Evolutionary conservation across 192 early-diverging fungal species (phyloP).

Genomic region (Dissophora ornata): DNA sequence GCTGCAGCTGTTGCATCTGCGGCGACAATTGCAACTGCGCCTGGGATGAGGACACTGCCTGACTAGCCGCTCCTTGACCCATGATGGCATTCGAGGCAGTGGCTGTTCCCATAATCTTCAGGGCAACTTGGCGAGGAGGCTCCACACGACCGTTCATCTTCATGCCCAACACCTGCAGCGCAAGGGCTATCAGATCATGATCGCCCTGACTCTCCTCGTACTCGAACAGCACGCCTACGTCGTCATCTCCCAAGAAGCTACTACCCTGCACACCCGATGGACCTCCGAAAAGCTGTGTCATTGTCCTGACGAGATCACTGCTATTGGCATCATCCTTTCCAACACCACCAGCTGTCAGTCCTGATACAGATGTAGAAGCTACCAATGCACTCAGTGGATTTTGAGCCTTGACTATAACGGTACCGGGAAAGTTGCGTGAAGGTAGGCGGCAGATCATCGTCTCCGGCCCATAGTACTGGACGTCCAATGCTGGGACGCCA

Average conservation of each 20-base stretch:
- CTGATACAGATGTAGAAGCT: conserved; percentile 8
- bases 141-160: conserved; percentile 72
- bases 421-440: conserved; percentile 69
- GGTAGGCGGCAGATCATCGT: conserved; percentile 80
- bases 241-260: conserved; percentile 28
- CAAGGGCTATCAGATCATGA: conserved; percentile 78
- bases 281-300: conserved; percentile 51
- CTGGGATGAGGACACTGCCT: not conserved
- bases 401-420: conserved; percentile 59
- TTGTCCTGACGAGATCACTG: conserved; percentile 40
- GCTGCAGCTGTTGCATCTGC: conserved; percentile 18
- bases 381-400: conserved; percentile 12
- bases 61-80: conserved; percentile 1
- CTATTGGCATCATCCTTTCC: conserved; percentile 28
- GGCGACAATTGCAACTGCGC: conserved; percentile 9
- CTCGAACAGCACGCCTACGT: conserved; percentile 55
- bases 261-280: not conserved
- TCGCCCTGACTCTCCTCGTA: conserved; percentile 74
- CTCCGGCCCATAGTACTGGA: conserved; percentile 72
- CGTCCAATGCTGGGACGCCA: conserved; percentile 64
- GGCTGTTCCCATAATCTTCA: conserved; percentile 62
- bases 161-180: conserved; percentile 80
- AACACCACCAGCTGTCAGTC: not conserved
- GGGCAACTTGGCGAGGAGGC: conserved; percentile 68
- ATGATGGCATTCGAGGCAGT: conserved; percentile 31